Conservation (phyloP, 2,329 filamentous ascomycete species). For the Dothistroma septosporum region DNA sequence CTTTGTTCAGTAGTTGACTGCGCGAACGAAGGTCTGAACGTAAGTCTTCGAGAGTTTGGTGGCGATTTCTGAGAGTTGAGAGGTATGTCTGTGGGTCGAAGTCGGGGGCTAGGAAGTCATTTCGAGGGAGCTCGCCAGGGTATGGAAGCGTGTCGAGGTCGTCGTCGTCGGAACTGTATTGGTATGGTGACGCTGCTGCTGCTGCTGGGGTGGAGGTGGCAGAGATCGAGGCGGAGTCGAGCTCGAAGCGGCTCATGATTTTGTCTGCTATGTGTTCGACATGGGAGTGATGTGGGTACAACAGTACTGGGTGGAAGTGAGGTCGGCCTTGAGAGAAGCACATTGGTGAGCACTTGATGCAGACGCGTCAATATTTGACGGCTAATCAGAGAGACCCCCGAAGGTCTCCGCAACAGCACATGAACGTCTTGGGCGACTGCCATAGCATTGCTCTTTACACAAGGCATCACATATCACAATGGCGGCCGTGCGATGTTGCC, state of each 20-base stretch:
- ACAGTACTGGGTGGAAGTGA: not conserved
- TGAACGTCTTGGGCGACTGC: not conserved
- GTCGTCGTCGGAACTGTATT: constrained; percentile 44
- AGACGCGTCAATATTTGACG: not conserved
- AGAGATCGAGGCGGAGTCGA: constrained; percentile 30
- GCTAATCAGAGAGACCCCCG: constrained; percentile 4
- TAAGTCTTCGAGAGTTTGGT: constrained; percentile 93
- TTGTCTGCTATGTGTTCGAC: not conserved
- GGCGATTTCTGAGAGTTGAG: constrained; percentile 74
- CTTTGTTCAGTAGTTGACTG: constrained; percentile 72
- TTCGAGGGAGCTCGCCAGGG: constrained; percentile 75
- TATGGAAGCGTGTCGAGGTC: constrained; percentile 70
- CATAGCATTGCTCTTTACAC: not conserved
- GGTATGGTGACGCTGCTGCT: constrained; percentile 31
- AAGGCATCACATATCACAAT: constrained; percentile 12
- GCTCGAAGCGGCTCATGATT: constrained; percentile 49
- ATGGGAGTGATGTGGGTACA: not conserved
- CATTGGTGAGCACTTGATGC: not conserved
- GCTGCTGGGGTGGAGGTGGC: constrained; percentile 41
- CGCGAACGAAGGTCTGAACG: constrained; percentile 79
- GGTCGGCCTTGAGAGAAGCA: not conserved
- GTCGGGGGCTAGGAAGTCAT: constrained; percentile 70
- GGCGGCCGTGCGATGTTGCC: constrained; percentile 26
- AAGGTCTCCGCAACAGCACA: constrained; percentile 11
- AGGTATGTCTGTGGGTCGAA: constrained; percentile 83